Evolutionary conservation across 2,329 filamentous ascomycete species (phyloP).

Genomic region (Cercospora zeina): DNA sequence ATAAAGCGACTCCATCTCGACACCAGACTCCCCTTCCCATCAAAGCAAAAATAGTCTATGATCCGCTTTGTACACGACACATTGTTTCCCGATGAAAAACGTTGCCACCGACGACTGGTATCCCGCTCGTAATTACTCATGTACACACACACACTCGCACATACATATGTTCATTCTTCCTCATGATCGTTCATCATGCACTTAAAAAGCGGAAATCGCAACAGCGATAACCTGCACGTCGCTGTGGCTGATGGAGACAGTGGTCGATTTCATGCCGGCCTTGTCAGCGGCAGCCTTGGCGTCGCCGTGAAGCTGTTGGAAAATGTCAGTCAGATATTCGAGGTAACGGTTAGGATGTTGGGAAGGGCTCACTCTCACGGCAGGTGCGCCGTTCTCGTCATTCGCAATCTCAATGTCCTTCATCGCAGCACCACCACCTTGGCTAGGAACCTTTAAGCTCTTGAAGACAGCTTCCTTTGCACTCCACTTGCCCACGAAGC

Average conservation of each 20-base stretch:
- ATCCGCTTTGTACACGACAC: background rate
- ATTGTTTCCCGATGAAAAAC: background rate
- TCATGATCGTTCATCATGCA: background rate
- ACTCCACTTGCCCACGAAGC: constrained; percentile 93
- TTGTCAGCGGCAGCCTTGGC: constrained; percentile 80
- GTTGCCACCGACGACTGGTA: constrained; percentile 1
- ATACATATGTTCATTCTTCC: background rate
- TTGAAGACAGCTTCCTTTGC: constrained; percentile 99
- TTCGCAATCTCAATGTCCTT: constrained; percentile 92
- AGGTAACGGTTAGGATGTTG: background rate
- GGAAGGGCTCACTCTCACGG: constrained; percentile 73
- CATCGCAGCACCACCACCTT: constrained; percentile 83
- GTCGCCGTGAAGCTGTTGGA: constrained; percentile 73
- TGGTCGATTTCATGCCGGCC: constrained; percentile 84
- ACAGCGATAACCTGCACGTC: constrained; percentile 93
- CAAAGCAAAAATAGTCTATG: background rate
- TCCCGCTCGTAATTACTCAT: background rate
- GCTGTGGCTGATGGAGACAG: constrained; percentile 92
- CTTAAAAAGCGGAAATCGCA: constrained; percentile 53
- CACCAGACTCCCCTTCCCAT: background rate
- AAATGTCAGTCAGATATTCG: constrained; percentile 25
- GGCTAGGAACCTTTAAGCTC: constrained; percentile 81
- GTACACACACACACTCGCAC: background rate
- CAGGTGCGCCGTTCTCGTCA: constrained; percentile 77
- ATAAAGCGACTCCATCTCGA: background rate